Conservation (phyloP, 768 basidiomycete species). For the Tephrocybe sp. region DNA sequence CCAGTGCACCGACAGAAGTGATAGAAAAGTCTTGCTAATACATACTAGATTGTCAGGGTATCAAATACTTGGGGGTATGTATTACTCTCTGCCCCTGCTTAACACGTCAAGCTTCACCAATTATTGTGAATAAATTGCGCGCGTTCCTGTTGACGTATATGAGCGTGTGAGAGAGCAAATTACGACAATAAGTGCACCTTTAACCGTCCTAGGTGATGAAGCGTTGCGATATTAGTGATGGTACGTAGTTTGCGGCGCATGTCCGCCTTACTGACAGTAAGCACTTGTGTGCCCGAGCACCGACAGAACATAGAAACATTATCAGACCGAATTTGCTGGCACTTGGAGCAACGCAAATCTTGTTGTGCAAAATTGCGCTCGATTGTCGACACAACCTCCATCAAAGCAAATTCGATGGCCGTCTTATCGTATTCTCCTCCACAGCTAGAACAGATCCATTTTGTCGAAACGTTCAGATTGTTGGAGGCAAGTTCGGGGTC, state of each 20-base stretch:
- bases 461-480: slow-evolving; percentile 45
- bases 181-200: slow-evolving; percentile 46
- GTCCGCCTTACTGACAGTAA: slow-evolving; percentile 74
- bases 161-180: background rate
- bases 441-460: slow-evolving; percentile 74
- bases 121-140: slow-evolving; percentile 41
- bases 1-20: background rate
- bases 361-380: slow-evolving; percentile 83
- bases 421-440: slow-evolving; percentile 86
- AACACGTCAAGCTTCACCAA: slow-evolving; percentile 30
- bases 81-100: background rate
- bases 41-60: no score
- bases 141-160: slow-evolving; percentile 37
- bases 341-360: slow-evolving; percentile 86
- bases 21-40: background rate
- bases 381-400: slow-evolving; percentile 70
- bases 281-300: slow-evolving; percentile 84
- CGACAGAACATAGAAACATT: slow-evolving; percentile 83
- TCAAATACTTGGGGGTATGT: slow-evolving; percentile 13
- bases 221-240: slow-evolving; percentile 79
- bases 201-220: slow-evolving; percentile 66
- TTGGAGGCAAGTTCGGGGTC: slow-evolving; percentile 80
- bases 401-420: slow-evolving; percentile 83
- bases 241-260: slow-evolving; percentile 72
- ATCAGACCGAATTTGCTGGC: slow-evolving; percentile 88